Percentiles rank a stretch among this genome's conserved stretches.
phyloP scores from a whole-genome alignment of 192 early-diverging fungal species.

The Dissophora globulifera region DNA sequence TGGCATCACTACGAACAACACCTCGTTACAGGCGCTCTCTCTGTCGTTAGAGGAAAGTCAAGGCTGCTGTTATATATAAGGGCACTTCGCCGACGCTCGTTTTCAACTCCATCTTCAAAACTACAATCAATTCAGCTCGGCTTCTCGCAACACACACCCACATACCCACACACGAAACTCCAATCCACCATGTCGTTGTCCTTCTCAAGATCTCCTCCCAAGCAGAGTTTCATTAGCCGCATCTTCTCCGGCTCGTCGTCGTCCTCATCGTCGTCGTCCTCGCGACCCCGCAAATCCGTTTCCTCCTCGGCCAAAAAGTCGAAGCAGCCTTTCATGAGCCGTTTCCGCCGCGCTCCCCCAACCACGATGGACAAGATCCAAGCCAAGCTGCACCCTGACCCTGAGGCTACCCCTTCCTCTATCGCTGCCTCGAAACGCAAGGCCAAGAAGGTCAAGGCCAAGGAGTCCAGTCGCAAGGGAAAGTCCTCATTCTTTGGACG shows the following conservation, averaged over 20 bases:
- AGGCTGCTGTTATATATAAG: too few species aligned
- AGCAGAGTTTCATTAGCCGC: conserved; percentile 18
- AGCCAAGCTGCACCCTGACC: conserved; percentile 16
- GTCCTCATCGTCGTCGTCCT: conserved; percentile 8
- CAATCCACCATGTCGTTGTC: neutral
- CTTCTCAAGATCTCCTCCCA: conserved; percentile 5
- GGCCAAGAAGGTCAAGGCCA: conserved; percentile 18
- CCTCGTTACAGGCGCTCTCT: too few species aligned
- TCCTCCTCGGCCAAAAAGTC: conserved; percentile 7
- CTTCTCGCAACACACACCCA: too few species aligned
- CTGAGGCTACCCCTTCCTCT: conserved; percentile 1
- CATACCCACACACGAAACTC: neutral
- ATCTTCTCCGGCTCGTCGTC: conserved; percentile 12
- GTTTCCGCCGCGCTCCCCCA: conserved; percentile 23
- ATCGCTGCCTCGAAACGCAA: conserved; percentile 9
- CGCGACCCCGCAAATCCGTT: neutral
- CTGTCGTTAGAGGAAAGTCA: too few species aligned
- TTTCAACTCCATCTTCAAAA: too few species aligned
- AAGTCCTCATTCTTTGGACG: conserved; percentile 15
- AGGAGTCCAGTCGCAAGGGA: conserved; percentile 9
- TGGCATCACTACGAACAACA: too few species aligned
- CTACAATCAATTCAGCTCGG: too few species aligned
- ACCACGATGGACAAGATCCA: conserved; percentile 35
- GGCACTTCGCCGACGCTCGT: too few species aligned
- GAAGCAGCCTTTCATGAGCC: conserved; percentile 7